A percentile compares a stretch with the other conserved stretches of the same genome.
These are phyloP conservation scores for Neurospora sp. DNA, from an alignment of 495 filamentous ascomycete genomes.

Conservation along the genomic window DNA sequence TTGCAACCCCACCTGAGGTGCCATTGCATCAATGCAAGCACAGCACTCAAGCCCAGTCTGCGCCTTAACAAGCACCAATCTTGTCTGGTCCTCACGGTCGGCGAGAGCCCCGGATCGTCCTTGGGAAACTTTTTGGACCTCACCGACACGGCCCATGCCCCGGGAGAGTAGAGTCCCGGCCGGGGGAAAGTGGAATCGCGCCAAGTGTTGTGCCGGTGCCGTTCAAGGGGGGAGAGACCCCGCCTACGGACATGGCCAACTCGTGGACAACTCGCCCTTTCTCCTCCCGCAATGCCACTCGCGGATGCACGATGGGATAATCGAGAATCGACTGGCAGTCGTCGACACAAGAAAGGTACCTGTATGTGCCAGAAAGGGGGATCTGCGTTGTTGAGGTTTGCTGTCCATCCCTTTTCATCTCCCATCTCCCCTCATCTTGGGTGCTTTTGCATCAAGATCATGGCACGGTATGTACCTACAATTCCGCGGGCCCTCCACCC, in stretches of 20 bases:
- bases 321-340: neutral
- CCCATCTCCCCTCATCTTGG: neutral
- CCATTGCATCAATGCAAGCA: neutral
- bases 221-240: neutral
- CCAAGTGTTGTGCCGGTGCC: neutral
- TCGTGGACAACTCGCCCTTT: neutral
- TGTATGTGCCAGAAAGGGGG: neutral
- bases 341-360: neutral
- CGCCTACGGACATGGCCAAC: neutral
- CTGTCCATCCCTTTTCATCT: neutral
- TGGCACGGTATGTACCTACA: neutral
- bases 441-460: neutral
- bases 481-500: neutral
- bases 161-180: neutral
- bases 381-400: neutral
- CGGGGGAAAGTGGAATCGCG: neutral
- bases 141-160: neutral
- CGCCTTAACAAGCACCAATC: neutral
- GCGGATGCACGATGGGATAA: neutral
- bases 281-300: neutral
- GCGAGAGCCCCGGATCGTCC: neutral
- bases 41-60: neutral
- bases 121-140: neutral
- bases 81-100: neutral
- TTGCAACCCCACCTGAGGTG: neutral